Evolutionary conservation across 2,329 filamentous ascomycete species (phyloP).

Genomic region (Phaeosphaeriaceae sp.): DNA sequence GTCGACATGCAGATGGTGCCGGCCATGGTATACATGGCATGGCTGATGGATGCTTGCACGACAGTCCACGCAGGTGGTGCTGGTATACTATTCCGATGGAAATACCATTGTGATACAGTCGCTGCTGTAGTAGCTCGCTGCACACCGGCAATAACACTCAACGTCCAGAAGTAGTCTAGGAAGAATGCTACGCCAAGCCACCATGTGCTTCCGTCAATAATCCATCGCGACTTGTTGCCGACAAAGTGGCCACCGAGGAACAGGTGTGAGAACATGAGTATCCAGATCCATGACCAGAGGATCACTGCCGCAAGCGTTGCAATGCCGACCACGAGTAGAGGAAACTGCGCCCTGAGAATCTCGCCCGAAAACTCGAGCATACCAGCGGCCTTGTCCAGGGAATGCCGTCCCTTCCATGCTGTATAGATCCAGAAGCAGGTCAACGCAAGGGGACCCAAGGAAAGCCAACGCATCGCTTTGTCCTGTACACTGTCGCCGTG

Average conservation of each 20-base stretch:
- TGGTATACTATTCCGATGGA: conserved; percentile 85
- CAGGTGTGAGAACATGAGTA: conserved; percentile 93
- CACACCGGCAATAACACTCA: conserved; percentile 84
- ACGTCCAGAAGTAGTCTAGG: conserved; percentile 93
- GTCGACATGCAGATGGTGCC: conserved; percentile 92
- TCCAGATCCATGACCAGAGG: conserved; percentile 93
- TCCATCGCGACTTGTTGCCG: conserved; percentile 63
- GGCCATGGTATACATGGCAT: conserved; percentile 85
- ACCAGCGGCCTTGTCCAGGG: conserved; percentile 80
- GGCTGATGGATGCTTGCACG: conserved; percentile 79
- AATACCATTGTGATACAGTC: conserved; percentile 98
- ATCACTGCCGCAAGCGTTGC: conserved; percentile 76
- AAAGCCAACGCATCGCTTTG: conserved; percentile 83
- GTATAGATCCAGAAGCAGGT: conserved; percentile 84
- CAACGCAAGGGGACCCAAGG: conserved; percentile 75
- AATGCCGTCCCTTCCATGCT: conserved; percentile 78
- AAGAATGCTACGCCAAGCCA: conserved; percentile 94
- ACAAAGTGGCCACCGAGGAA: conserved; percentile 91
- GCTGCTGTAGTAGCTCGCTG: conserved; percentile 92
- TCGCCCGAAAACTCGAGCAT: conserved; percentile 92
- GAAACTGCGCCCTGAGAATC: conserved; percentile 84
- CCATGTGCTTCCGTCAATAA: conserved; percentile 89
- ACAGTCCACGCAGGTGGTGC: conserved; percentile 79
- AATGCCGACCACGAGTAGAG: conserved; percentile 83
- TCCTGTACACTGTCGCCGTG: conserved; percentile 85